A percentile compares a stretch with the other conserved stretches of the same genome.
Evolutionary conservation across 1,284 basidiomycete genomes (phyloP).

Genomic region (Lignosus rhinocerotis): DNA sequence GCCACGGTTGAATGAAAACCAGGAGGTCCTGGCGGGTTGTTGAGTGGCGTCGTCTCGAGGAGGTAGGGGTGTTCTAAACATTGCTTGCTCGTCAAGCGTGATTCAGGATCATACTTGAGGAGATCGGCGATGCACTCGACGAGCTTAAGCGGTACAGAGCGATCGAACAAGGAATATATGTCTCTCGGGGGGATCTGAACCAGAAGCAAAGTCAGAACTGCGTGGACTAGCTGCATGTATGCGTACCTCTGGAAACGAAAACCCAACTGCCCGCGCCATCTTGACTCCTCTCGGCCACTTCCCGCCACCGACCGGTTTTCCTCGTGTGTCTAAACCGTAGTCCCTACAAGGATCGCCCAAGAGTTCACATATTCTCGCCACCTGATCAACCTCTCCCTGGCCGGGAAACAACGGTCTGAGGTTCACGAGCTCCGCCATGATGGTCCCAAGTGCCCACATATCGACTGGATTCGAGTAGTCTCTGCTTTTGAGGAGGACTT

Average conservation of each 20-base stretch:
- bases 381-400: conserved; percentile 92
- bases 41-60: conserved; percentile 65
- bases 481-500: conserved; percentile 88
- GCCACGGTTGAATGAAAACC: conserved; percentile 23
- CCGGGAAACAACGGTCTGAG: conserved; percentile 98
- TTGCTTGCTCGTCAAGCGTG: conserved; percentile 82
- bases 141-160: conserved; percentile 75
- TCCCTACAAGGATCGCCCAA: conserved; percentile 90
- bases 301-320: conserved; percentile 81
- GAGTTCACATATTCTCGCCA: conserved; percentile 86
- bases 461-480: conserved; percentile 98
- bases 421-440: conserved; percentile 95
- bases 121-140: conserved; percentile 92
- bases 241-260: conserved; percentile 84
- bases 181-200: conserved; percentile 74
- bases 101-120: conserved; percentile 89
- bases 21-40: conserved; percentile 64
- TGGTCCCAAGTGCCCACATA: conserved; percentile 99
- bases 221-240: conserved; percentile 12
- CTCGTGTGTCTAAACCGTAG: conserved; percentile 77
- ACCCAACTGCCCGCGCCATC: conserved; percentile 87
- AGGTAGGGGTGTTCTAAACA: conserved; percentile 92
- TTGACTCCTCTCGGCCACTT: conserved; percentile 84
- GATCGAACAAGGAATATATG: conserved; percentile 80
- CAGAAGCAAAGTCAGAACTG: conserved; percentile 4